Evolutionary conservation across 257 asterid genomes (phyloP).

Genomic region (Ilex asprella): DNA sequence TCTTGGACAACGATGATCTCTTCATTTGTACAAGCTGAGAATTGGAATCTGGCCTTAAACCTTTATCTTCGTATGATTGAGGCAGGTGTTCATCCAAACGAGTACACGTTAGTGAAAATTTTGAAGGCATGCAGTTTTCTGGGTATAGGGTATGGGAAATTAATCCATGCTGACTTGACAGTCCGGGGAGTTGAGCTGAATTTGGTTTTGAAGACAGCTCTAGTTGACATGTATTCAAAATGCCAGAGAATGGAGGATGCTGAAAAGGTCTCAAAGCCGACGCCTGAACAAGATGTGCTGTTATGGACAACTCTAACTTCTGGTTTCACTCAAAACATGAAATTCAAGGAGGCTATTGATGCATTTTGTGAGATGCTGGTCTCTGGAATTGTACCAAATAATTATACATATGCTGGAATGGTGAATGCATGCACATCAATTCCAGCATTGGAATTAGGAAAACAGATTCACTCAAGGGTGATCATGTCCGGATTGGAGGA

Average conservation of each 20-base stretch:
- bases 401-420: slow-evolving; percentile 7
- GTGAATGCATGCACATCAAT: slow-evolving; percentile 1
- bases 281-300: slow-evolving; percentile 11
- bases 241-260: slow-evolving; percentile 15
- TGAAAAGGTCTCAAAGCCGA: slow-evolving; percentile 8
- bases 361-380: slow-evolving; percentile 6
- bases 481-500: slow-evolving; percentile 7
- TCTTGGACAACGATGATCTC: slow-evolving; percentile 14
- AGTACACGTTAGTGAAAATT: slow-evolving; percentile 12
- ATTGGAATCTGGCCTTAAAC: slow-evolving; percentile 2
- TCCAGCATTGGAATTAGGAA: slow-evolving; percentile 7
- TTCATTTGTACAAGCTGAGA: slow-evolving; percentile 1
- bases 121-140: slow-evolving; percentile 12
- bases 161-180: slow-evolving; percentile 8
- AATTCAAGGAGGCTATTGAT: slow-evolving; percentile 9
- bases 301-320: slow-evolving; percentile 8
- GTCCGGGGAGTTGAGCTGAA: slow-evolving; percentile 14
- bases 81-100: slow-evolving; percentile 8
- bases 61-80: slow-evolving; percentile 8
- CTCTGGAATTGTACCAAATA: slow-evolving; percentile 3
- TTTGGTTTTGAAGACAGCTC: slow-evolving; percentile 18
- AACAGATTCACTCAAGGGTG: slow-evolving; percentile 1
- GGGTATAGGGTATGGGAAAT: slow-evolving; percentile 4
- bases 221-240: slow-evolving; percentile 11
- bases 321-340: slow-evolving; percentile 7